Base-by-base conservation (phyloP, 2,329 filamentous ascomycete species). In the Venturia effusa region DNA sequence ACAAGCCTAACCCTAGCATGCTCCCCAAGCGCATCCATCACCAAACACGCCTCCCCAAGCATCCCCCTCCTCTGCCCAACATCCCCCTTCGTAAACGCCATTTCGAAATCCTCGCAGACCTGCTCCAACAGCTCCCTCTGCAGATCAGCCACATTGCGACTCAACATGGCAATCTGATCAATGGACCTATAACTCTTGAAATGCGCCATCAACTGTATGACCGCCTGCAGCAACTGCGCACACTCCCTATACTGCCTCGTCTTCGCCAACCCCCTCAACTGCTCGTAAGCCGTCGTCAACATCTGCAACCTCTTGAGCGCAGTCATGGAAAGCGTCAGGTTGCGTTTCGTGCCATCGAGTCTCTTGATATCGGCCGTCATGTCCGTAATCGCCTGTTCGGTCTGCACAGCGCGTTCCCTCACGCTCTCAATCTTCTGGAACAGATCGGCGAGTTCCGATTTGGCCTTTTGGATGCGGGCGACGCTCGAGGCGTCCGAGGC, bases 361-460 rank as follows among this genome's bases (percentile, higher is more conserved):
- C 93, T 87, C 79, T 99, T 99, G 75, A 99, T 99, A 72, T 99
- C 94, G 65, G 94, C 92, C 66, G 94, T 99, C 94, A 99, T 99
- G 69, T 92, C 92, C 59, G 93, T 97, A 73, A 99, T 99, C 68
- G 92, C 89, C 74, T 92, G 88, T 76, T 99, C 94, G 24, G 94
- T 97, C 80, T 92, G 87, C 70, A 95, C 84, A 43, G 94, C 94
- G 62, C 93, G 86, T 70, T 88, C 88, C 64, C 92, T 89, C 64
- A 99, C 93, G 68, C 87, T 89, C 75, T 97, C 93, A 74, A 99
- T 97, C 78, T 95, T 96, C 71, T 87, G 86, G 80, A 99, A 97
- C 45, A 99, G 85, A 69, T 89, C 87, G 22, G 89, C 88, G 67
- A 99, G 85, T 77, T 97, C 94, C 64, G 86, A 84, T 78, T 97